Evolutionary conservation across 352 stramenopile genomes (phyloP), one percentile per base, ranked within the genome.

Genomic region (Pythium sukuiense): DNA sequence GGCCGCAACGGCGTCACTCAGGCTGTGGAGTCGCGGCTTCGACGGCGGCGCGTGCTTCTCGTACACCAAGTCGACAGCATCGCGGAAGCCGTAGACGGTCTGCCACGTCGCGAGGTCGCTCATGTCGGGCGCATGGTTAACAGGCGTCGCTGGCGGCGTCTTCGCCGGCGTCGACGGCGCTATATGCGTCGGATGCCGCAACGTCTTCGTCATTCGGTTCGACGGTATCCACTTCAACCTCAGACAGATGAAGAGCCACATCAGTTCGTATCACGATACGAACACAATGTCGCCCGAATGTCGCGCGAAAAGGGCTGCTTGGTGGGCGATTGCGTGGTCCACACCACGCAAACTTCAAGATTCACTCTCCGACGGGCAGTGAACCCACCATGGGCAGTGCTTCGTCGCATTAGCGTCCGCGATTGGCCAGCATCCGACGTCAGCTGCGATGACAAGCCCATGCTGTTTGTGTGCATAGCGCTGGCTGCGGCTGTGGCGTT

Each of bases 11-110:
- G 59, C 55, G 55, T 88, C 77, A 16, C 66, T 57, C 3, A 59
- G 49, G 13, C 63, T 60, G n/a, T 83, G 76, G 3, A 76, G 70
- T 0, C 85, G 83, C 14, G 85, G 85, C 53, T 84, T 91, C 14
- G 16, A 12, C 16, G 79, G 65, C 14, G 74, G 63, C 12, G 61
- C 55, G 24, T 80, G 68, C 27, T 66, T 63, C 12, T 76, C 69
- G 62, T 88, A 90, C 46, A 87, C 67, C 55, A 76, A 71, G 45
- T 93, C 83, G 16, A 82, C 46, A 33, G 79, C 70, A 29, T 70
- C 76, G 71, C 78, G 82, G 56, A 93, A 93, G 12, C 85, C 81
- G 48, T 77, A 92, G 26, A 63, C 59, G 11, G 86, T 56, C 13
- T 81, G 76, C 85, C 85, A 92, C 29, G 76, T 54, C 54, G 59